A percentile compares a stretch with the other conserved stretches of the same genome.
These are phyloP conservation scores for Vigna hirtella DNA, from an alignment of 306 rosid species.

Conservation along the genomic window DNA sequence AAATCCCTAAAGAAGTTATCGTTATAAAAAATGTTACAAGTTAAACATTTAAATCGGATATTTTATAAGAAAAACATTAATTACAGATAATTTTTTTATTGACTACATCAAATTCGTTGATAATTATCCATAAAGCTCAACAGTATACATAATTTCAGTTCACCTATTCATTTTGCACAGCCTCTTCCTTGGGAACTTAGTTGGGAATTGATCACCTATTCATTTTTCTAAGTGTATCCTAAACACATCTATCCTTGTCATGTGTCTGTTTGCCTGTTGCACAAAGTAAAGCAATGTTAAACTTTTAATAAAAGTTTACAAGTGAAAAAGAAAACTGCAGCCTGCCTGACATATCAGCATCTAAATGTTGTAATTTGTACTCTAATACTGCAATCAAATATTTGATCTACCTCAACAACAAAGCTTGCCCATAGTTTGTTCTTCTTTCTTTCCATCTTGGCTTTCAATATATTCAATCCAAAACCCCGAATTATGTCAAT, in stretches of 20 bases:
- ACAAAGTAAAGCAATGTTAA: slow-evolving; percentile 28
- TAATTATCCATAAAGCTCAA: background rate
- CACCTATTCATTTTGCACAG: no score
- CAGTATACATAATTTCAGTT: no score
- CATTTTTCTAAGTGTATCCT: slow-evolving; percentile 27
- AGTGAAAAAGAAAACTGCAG: background rate
- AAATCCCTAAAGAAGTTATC: no score
- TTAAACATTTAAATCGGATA: no score
- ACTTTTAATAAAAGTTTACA: background rate
- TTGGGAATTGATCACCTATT: background rate
- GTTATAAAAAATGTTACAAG: no score
- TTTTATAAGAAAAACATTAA: no score
- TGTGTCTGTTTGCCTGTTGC: slow-evolving; percentile 61
- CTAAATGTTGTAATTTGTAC: background rate
- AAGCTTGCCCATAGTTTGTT: slow-evolving; percentile 80
- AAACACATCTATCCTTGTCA: slow-evolving; percentile 77
- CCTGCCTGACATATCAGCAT: slow-evolving; percentile 8
- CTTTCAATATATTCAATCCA: slow-evolving; percentile 81
- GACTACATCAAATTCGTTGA: no score
- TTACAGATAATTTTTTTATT: no score
- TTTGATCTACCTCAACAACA: slow-evolving; percentile 72
- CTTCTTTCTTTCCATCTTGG: slow-evolving; percentile 69
- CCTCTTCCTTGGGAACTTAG: background rate
- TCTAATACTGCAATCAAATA: background rate
- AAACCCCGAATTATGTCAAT: slow-evolving; percentile 67